Conservation (phyloP, 2,329 filamentous ascomycete genomes). For the Colletotrichum sp. region DNA sequence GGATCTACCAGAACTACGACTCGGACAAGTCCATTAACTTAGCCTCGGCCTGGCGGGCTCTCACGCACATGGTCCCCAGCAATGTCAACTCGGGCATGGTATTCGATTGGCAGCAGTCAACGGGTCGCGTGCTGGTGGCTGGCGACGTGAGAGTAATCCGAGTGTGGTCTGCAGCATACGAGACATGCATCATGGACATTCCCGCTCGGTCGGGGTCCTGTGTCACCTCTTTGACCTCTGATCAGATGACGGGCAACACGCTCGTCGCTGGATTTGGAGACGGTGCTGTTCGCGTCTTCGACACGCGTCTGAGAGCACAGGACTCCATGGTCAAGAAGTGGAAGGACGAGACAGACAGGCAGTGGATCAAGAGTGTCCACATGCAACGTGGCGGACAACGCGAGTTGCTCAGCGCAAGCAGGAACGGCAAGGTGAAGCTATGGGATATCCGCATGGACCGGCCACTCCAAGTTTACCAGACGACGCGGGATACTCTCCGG, state of each 20-base stretch:
- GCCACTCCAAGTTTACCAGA: constrained; percentile 74
- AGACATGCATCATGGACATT: constrained; percentile 93
- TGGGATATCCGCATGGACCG: constrained; percentile 94
- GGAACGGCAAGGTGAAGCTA: constrained; percentile 90
- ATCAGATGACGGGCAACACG: constrained; percentile 96
- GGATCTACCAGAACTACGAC: constrained; percentile 93
- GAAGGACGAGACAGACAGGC: constrained; percentile 84
- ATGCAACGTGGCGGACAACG: constrained; percentile 95
- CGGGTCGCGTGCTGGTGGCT: constrained; percentile 91
- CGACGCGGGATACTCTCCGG: constrained; percentile 78
- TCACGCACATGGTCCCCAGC: constrained; percentile 92
- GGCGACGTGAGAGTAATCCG: constrained; percentile 95
- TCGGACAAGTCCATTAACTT: constrained; percentile 77
- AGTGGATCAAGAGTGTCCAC: constrained; percentile 96
- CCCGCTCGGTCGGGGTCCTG: constrained; percentile 93
- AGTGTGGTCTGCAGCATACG: constrained; percentile 93
- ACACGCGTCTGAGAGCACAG: constrained; percentile 81
- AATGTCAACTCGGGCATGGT: constrained; percentile 95
- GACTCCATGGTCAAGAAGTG: constrained; percentile 96
- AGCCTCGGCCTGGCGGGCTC: constrained; percentile 87
- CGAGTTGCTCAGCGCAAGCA: constrained; percentile 87
- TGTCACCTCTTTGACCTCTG: constrained; percentile 93
- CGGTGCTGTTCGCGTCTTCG: constrained; percentile 91
- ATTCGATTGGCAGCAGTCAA: constrained; percentile 99
- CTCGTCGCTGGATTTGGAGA: constrained; percentile 98